Conservation (phyloP, 352 stramenopile species). For the Phytophthora europaea region DNA sequence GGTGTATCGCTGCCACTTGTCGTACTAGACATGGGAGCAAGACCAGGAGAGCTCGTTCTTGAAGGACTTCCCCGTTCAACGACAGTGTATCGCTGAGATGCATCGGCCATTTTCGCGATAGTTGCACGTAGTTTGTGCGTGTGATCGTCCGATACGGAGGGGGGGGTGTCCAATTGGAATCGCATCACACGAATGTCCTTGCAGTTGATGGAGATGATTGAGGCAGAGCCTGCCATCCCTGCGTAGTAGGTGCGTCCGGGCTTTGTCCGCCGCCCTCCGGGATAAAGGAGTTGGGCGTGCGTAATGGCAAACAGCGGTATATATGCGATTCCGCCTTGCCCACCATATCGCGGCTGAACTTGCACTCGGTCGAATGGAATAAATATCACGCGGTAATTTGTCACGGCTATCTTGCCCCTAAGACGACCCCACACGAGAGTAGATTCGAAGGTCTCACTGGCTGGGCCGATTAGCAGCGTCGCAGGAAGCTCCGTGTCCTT, state of each 20-base stretch:
- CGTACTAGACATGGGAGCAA: constrained; percentile 17
- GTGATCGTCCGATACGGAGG: constrained; percentile 62
- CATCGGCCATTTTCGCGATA: constrained; percentile 68
- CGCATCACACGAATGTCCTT: constrained; percentile 84
- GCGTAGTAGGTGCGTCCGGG: constrained; percentile 61
- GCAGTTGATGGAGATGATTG: constrained; percentile 73
- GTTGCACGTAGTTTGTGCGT: constrained; percentile 54
- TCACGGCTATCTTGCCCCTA: constrained; percentile 70
- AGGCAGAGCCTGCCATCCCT: constrained; percentile 51
- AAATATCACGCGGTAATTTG: constrained; percentile 86
- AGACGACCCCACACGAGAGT: constrained; percentile 74
- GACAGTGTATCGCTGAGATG: constrained; percentile 62
- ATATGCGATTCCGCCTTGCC: constrained; percentile 64
- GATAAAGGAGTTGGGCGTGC: constrained; percentile 66
- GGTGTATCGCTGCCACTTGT: constrained; percentile 16
- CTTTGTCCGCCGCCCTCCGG: constrained; percentile 63
- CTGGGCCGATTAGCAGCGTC: constrained; percentile 71
- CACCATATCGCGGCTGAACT: constrained; percentile 45
- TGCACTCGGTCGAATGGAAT: constrained; percentile 64
- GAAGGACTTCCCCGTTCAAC: constrained; percentile 31
- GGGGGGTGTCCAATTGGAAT: constrained; percentile 67
- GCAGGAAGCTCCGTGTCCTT: constrained; percentile 59
- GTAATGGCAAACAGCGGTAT: constrained; percentile 84
- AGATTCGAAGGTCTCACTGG: constrained; percentile 65
- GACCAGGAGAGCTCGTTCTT: constrained; percentile 25